Evolutionary conservation across 371 early-diverging fungal genomes (phyloP), one percentile per base, ranked within the genome.

Genomic region (Apophysomyces ossiformis): DNA sequence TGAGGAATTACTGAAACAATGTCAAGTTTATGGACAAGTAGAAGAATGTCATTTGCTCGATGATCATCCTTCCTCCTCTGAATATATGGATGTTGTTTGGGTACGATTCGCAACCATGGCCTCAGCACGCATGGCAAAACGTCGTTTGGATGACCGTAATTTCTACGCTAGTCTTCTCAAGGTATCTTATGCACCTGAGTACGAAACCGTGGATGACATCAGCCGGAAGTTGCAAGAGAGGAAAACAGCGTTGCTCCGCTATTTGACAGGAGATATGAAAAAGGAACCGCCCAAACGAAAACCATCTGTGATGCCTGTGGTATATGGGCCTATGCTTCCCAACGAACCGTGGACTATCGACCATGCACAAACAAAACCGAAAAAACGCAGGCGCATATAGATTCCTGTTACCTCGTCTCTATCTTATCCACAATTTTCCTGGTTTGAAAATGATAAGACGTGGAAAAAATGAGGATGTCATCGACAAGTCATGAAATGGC

Each of bases 131-230:
- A 60, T 63, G 47, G 80, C 77, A 5, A 86, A 86, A 41, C 67
- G 72, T 12, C 67, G 70, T 26, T 35, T 84, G 62, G 84, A 84
- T 56, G 83, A 86, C 65, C 71, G 70, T 16, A 68, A 74, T 1
- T 86, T 83, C 46, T 83, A 71, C 62, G 59, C 75, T 26, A 70
- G 71, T 18, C 50, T 75, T n/a, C 46, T 86, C 21, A 64, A 69
- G 41, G 76, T 84, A 35, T 67, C 71, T 15, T 86, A 86, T 71
- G 78, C 76, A 41, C 84, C 84, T 11, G 80, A 84, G 47, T 82
- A 75, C 61, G 87, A 86, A 64, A 73, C 80, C 3, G 62, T 74
- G 36, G 73, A 84, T 26, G 87, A 86, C 69, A 68, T 78, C 18
- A 73, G 85, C 16, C 46, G 62, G 8, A 86, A 86, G 67, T 72